Percentiles rank a stretch among this genome's conserved stretches.
These are phyloP conservation scores for Monilinia fructicola DNA, from an alignment of 2,329 filamentous ascomycete genomes.

Conservation along the genomic window DNA sequence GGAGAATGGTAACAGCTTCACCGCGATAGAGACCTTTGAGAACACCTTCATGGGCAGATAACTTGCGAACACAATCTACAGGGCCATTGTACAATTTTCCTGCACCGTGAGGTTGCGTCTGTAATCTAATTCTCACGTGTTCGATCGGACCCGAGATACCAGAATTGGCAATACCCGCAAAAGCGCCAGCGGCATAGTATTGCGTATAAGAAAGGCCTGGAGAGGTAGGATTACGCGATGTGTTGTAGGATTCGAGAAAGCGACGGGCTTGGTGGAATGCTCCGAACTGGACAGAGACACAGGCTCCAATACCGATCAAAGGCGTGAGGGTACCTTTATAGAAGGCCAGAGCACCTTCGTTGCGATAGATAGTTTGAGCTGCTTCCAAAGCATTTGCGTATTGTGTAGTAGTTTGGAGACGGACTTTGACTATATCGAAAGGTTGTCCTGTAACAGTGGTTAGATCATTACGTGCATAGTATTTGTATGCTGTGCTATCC, in stretches of 20 bases:
- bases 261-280: constrained; percentile 92
- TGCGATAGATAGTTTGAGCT: constrained; percentile 78
- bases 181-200: constrained; percentile 88
- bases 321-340: constrained; percentile 98
- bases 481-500: neutral
- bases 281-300: constrained; percentile 97
- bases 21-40: constrained; percentile 81
- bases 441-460: constrained; percentile 55
- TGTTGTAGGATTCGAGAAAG: constrained; percentile 75
- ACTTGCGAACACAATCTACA: constrained; percentile 84
- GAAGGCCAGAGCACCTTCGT: constrained; percentile 87
- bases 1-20: constrained; percentile 76
- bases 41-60: constrained; percentile 66
- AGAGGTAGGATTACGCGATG: constrained; percentile 43
- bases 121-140: constrained; percentile 92
- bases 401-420: constrained; percentile 82
- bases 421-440: constrained; percentile 95
- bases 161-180: constrained; percentile 88
- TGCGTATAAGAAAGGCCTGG: constrained; percentile 71
- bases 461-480: constrained; percentile 26
- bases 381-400: constrained; percentile 80
- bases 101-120: constrained; percentile 91
- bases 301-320: constrained; percentile 92
- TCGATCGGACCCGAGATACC: constrained; percentile 89
- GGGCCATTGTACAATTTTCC: constrained; percentile 78